These are phyloP conservation scores for Suhomyces yuchorum DNA, from an alignment of 1,139 yeast species.

Conservation along the genomic window DNA sequence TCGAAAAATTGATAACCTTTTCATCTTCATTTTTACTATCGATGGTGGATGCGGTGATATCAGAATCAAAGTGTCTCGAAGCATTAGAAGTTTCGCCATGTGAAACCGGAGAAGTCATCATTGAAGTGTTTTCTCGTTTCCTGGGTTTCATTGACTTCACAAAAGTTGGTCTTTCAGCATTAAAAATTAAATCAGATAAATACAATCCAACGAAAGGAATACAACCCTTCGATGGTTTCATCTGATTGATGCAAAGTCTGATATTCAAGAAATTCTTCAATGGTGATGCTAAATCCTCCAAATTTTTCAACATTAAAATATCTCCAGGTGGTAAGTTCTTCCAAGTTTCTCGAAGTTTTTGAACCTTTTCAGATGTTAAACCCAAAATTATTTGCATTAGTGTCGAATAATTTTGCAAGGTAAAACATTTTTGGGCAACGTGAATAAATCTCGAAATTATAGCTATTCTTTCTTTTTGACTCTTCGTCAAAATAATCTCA, in stretches of 20 bases:
- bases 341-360: constrained; percentile 75
- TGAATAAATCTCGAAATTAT: constrained; percentile 82
- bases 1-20: constrained; percentile 69
- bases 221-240: constrained; percentile 75
- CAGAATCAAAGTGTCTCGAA: constrained; percentile 12
- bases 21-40: constrained; percentile 29
- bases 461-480: constrained; percentile 58
- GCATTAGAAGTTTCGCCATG: constrained; percentile 2
- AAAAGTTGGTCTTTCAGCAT: constrained; percentile 66
- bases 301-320: constrained; percentile 62
- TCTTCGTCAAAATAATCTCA: constrained; percentile 72
- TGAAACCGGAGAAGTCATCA: constrained; percentile 11
- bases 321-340: constrained; percentile 56
- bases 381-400: constrained; percentile 87
- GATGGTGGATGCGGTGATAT: constrained; percentile 18
- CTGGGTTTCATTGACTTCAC: constrained; percentile 24
- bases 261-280: constrained; percentile 65
- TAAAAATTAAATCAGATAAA: constrained; percentile 77
- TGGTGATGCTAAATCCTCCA: constrained; percentile 66
- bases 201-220: constrained; percentile 89
- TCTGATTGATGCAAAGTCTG: constrained; percentile 60
- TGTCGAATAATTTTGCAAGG: constrained; percentile 81
- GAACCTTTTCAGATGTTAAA: constrained; percentile 69
- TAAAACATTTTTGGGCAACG: constrained; percentile 71
- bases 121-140: constrained; percentile 4